Evolutionary conservation across 305 asterid genomes (phyloP), one percentile per base, ranked within the genome.

Genomic region (Euphrasia arctica): DNA sequence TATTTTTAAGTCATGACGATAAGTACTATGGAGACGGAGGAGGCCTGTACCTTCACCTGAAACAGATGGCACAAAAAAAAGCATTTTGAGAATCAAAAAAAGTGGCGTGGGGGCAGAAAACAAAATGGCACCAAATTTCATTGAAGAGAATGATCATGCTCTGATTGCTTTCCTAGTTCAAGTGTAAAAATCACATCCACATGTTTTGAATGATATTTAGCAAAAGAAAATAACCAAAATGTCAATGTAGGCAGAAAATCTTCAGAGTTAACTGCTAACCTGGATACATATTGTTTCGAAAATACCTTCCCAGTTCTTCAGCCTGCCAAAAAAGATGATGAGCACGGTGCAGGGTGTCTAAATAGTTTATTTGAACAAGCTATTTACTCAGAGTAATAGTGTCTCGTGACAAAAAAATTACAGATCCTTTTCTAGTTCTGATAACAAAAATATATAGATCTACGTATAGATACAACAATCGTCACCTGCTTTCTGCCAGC

Each of bases 401-500:
- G 55, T 57, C 69, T 27, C 56, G 51, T 27, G 43, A 48, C 8
- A 58, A 39, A n/a, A 58, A 69, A 54, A 73, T 10, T 51, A 50
- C 12, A 47, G 52, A 52, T 32, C 34, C 36, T 3, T 22, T 52
- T 47, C 60, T 64, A 29, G 58, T 56, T 55, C 54, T 60, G 63
- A 45, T 49, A 67, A 31, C 55, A 58, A 61, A 60, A 25, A 55
- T 25, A 62, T 52, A 36, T 39, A 50, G 58, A 65, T 32, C 25
- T 73, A 27, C 43, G 72, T 18, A 65, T 57, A 59, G 66, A 60
- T 63, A 51, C 27, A 41, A 61, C 13, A 73, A 61, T 9, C 15
- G 15, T 72, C 62, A 93, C 99, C 99, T 93, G 99, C 71, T 93
- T 93, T 74, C 97, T 85, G 72, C 99, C 99, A 64, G 97, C 99